Percentiles rank a stretch among this genome's conserved stretches.
These are phyloP conservation scores for Melampsora americana DNA, from an alignment of 1,284 basidiomycete species.

Conservation along the genomic window DNA sequence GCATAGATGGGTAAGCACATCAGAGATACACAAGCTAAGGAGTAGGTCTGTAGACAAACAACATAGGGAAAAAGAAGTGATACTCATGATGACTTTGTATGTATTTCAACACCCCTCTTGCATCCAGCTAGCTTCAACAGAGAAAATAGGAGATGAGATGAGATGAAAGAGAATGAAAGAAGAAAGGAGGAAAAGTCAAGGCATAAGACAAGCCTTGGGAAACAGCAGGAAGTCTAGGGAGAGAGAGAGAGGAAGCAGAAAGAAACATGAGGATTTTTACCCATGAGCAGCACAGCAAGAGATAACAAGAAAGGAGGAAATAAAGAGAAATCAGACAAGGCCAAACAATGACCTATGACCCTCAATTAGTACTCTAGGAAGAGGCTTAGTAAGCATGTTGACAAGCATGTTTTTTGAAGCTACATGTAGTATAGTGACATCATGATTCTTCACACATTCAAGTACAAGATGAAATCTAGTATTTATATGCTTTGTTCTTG, in stretches of 20 bases:
- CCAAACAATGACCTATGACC: not conserved
- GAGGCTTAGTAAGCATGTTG: slow-evolving; percentile 17
- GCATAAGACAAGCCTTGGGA: too few species aligned
- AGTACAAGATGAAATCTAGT: slow-evolving; percentile 5
- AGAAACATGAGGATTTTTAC: not conserved
- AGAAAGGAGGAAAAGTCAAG: too few species aligned
- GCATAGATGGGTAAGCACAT: too few species aligned
- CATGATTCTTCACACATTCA: not conserved
- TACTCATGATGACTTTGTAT: too few species aligned
- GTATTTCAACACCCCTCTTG: too few species aligned
- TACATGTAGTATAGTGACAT: not conserved
- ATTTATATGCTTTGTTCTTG: slow-evolving; percentile 17
- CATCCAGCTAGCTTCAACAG: too few species aligned
- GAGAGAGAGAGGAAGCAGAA: not conserved
- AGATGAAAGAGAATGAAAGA: too few species aligned
- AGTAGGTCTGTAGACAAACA: too few species aligned
- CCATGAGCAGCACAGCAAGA: not conserved
- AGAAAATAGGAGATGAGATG: too few species aligned
- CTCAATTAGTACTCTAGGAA: not conserved
- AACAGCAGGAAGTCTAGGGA: too few species aligned
- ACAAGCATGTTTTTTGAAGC: slow-evolving; percentile 5
- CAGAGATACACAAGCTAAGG: too few species aligned
- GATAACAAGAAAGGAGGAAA: not conserved
- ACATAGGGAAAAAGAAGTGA: too few species aligned
- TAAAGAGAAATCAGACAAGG: not conserved